Evolutionary conservation across 441 rosid genomes (phyloP), one percentile per base, ranked within the genome.

Genomic region (Adansonia rubrostipa): DNA sequence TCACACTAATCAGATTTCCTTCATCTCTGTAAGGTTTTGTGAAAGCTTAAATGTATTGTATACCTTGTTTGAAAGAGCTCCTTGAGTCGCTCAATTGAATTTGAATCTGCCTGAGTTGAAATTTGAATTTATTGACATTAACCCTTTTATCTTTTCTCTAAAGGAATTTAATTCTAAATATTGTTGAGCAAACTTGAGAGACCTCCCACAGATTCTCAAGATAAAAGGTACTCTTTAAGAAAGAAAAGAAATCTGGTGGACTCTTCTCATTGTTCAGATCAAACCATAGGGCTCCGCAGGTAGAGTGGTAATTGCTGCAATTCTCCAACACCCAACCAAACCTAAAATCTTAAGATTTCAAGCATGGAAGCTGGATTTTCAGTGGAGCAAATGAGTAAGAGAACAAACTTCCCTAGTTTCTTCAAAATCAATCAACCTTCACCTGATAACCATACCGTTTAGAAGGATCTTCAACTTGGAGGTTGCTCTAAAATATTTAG

Each of bases 1-100:
- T 78, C 57, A 2, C 24, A 44, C 17, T 28, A 61, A 77, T 77
- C 22, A 28, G 13, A 28, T 50, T 69, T 48, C 58, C 24, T 75
- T 75, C 13, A 9, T 63, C 7, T 17, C 17, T 63, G 48, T 28
- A 22, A 24, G 66, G 15, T 47, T 61, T 77, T 67, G 51, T n/a
- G 14, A 48, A 44, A 60, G 57, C 22, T 67, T 20, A 69, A 40
- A 69, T 45, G 33, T 28, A 28, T 9, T 56, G 24, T 44, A 15
- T 40, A 64, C 57, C 58, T 33, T 67, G 44, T 54, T 53, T 66
- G 17, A 53, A 76, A 60, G 36, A 40, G 63, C 1, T 66, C 64
- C 40, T 20, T 65, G 56, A 57, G 7, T 61, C 61, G 19, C 22
- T 51, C 50, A 48, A 50, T 28, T 28, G 33, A 28, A 28, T 28